These are phyloP conservation scores for Chrysoporthe cubensis DNA, from an alignment of 2,329 filamentous ascomycete species.

Conservation along the genomic window DNA sequence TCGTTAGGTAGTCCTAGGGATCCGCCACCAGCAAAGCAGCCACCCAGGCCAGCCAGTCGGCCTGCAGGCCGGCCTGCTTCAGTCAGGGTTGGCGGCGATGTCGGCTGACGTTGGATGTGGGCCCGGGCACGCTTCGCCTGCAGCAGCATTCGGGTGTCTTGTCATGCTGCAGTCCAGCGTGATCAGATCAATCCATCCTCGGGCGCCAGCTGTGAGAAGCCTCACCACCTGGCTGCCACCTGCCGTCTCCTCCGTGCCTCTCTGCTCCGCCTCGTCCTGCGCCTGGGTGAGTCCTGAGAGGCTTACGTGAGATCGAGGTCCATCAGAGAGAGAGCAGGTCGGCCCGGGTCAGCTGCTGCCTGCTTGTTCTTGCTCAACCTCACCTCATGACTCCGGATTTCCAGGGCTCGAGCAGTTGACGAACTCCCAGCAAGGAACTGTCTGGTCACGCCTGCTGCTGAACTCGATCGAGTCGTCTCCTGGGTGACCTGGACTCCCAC, in stretches of 20 bases:
- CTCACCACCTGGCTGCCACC: slow-evolving; percentile 7
- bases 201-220: slow-evolving; percentile 4
- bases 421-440: not conserved
- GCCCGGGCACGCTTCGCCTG: not conserved
- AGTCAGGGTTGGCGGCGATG: slow-evolving; percentile 1
- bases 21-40: not conserved
- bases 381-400: slow-evolving; percentile 16
- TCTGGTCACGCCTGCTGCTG: slow-evolving; percentile 14
- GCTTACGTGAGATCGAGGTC: slow-evolving; percentile 14
- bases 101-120: slow-evolving; percentile 4
- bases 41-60: not conserved
- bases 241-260: not conserved
- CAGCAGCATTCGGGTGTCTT: not conserved
- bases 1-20: not conserved
- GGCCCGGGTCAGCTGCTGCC: slow-evolving; percentile 22
- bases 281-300: not conserved
- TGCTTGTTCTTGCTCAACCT: slow-evolving; percentile 13
- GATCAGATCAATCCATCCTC: not conserved
- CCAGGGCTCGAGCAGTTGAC: slow-evolving; percentile 16
- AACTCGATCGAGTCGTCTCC: slow-evolving; percentile 7
- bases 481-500: slow-evolving; percentile 10
- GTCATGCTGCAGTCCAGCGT: not conserved
- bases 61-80: not conserved
- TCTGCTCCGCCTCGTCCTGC: not conserved
- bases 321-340: not conserved